Evolutionary conservation across 2,329 filamentous ascomycete species (phyloP), one percentile per base, ranked within the genome.

Genomic region (Cordyceps farinosa): DNA sequence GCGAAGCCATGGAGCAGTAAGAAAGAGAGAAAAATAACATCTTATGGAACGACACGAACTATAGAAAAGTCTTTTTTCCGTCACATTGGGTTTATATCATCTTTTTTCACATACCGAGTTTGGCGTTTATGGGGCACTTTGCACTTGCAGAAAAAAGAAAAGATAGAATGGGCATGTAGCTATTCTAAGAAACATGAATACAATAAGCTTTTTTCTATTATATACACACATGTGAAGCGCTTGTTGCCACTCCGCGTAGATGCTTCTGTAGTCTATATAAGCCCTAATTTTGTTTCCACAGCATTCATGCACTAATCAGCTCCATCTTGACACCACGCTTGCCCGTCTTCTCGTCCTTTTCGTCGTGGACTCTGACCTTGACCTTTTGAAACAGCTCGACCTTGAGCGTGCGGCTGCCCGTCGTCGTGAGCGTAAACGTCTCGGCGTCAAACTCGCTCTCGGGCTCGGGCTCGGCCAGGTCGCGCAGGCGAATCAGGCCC

Each of bases 371-470:
- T 73, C 88, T 87, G 15, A 99, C 94, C 69, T 82, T 85, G 68
- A 99, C 90, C 81, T 94, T 96, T 75, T 95, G 87, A 82, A 99
- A 99, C 65, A 99, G 78, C 75, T 96, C 92, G 1, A 97, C 84
- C 66, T 77, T 82, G 68, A 87, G 65, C 67, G 81, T 77, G 57
- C 82, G 77, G 69, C 80, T 82, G 10, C 86, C 85, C 54, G 76
- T 80, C 4, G 85, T 84, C 68, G 77, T 84, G 44, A 99, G 81
- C 52, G 86, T 85, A 76, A 96, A 99, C 64, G 90, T 88, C 73
- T 97, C 95, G 0, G 87, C 85, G 76, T 99, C 92, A 73, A 92
- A 98, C 38, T 85, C 85, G 54, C 90, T 90, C 67, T 93, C 89
- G 1, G 92, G 91, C 74, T 90, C 91, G 0, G 87, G 84, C 17